phyloP scores from a whole-genome alignment of 2,329 filamentous ascomycete species.

The Hypoxylon sp. region DNA sequence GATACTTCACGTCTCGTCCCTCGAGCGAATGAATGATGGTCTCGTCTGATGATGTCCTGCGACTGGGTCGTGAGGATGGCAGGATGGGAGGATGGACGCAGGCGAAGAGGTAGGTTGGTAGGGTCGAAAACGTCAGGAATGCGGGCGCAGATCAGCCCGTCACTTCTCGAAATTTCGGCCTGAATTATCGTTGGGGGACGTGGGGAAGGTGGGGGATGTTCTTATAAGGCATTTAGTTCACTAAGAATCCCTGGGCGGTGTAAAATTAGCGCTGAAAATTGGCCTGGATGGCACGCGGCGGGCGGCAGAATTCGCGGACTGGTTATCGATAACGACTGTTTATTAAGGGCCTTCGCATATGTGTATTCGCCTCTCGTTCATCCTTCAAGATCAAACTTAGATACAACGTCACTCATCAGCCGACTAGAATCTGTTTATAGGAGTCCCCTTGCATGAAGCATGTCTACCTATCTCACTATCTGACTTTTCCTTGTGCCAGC shows the following conservation, averaged over 20 bases:
- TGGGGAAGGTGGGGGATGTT: conserved; percentile 22
- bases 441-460: too few species aligned
- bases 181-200: too few species aligned
- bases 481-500: too few species aligned
- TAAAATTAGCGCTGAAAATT: neutral
- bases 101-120: neutral
- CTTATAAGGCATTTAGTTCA: neutral
- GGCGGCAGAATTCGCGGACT: neutral
- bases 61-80: too few species aligned
- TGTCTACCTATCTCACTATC: too few species aligned
- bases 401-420: too few species aligned
- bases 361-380: neutral
- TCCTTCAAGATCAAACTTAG: neutral
- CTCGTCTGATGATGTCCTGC: too few species aligned
- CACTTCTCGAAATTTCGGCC: conserved; percentile 38
- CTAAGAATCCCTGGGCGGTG: neutral
- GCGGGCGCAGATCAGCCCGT: conserved; percentile 4
- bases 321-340: conserved; percentile 50
- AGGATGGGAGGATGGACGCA: too few species aligned
- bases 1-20: neutral
- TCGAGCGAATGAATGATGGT: neutral
- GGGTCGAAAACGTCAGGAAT: too few species aligned
- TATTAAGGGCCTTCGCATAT: too few species aligned
- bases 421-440: too few species aligned
- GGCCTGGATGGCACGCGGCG: neutral